Base-by-base conservation (phyloP, 148 eudicot genomes). In the Diospyros lotus region DNA sequence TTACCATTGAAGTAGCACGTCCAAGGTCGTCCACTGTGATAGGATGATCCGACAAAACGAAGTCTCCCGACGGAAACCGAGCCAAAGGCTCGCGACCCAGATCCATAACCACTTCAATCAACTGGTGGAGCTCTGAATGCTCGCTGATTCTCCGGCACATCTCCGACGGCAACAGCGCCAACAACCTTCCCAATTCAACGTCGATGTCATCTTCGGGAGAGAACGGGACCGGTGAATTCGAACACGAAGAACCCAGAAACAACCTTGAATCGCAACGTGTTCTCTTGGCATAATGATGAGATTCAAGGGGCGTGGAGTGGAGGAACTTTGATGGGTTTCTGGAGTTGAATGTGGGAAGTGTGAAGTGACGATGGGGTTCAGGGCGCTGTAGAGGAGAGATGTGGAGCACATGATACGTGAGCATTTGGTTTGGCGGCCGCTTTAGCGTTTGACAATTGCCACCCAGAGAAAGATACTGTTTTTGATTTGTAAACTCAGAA, bases 71-170 rank as follows among this genome's bases (percentile, higher is more conserved):
- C 43, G 96, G 97, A 61, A 94, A 90, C 46, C 98, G 83, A 38
- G 98, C 96, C 28, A 92, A 48, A 10, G 96, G 98, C 73, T 74
- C 86, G 2, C 98, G 85, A 18, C 98, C 98, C 83, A 94, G 78
- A 72, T 94, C 98, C 94, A 94, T 75, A 13, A 94, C 98, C 66
- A 94, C 93, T 73, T 94, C 97, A 69, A 92, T 90, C 77, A 94
- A 77, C 17, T 86, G 84, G 39, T 65, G 82, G 69, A 82, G 79
- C 74, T 94, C 93, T 41, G 85, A 77, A 69, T 92, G 97, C 50
- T 85, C 83, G 63, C 72, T 73, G 12, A 89, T 72, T 75, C 85
- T 79, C 46, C 73, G 73, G 71, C 92, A 78, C 93, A 92, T 92
- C 68, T 85, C 90, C 78, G 89, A 93, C 62, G 97, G 97, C 79